Percentiles rank a stretch among this genome's conserved stretches.
Evolutionary conservation across 75 land plant genomes (phyloP).

Genomic region (Pinus taeda): DNA sequence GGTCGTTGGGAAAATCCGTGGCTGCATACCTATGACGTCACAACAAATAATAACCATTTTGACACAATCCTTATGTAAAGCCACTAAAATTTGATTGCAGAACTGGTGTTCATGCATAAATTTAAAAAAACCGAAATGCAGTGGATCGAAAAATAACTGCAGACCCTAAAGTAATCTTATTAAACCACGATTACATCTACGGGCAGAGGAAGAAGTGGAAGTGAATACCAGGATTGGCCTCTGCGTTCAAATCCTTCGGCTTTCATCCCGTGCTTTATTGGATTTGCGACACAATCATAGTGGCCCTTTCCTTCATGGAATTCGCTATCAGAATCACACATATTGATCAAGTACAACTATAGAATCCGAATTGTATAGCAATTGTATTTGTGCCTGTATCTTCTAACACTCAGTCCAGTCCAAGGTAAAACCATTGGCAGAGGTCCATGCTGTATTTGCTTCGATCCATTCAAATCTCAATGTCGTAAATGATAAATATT

Average conservation of each 20-base stretch:
- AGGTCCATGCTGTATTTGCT: not conserved
- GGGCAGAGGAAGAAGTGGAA: not conserved
- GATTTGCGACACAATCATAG: conserved; percentile 1
- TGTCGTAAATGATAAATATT: not conserved
- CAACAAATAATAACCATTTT: not conserved
- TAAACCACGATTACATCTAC: too few relatives aligned
- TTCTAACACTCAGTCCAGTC: too few relatives aligned
- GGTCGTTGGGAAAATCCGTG: conserved; percentile 77
- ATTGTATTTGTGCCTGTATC: too few relatives aligned
- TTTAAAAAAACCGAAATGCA: too few relatives aligned
- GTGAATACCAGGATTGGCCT: conserved; percentile 70
- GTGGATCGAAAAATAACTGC: too few relatives aligned
- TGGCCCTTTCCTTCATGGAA: not conserved
- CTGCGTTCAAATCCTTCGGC: conserved; percentile 66
- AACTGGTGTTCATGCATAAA: too few relatives aligned
- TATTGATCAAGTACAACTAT: not conserved
- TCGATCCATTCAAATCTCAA: too few relatives aligned
- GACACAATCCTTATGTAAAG: too few relatives aligned
- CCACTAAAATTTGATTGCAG: too few relatives aligned
- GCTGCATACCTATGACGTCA: conserved; percentile 59
- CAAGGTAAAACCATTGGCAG: not conserved
- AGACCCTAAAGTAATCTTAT: not conserved
- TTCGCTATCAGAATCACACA: conserved; percentile 3
- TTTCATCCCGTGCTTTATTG: conserved; percentile 42
- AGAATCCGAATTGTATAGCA: not conserved